These are phyloP conservation scores for Crotalaria pallida DNA, from an alignment of 306 rosid genomes.

Conservation along the genomic window DNA sequence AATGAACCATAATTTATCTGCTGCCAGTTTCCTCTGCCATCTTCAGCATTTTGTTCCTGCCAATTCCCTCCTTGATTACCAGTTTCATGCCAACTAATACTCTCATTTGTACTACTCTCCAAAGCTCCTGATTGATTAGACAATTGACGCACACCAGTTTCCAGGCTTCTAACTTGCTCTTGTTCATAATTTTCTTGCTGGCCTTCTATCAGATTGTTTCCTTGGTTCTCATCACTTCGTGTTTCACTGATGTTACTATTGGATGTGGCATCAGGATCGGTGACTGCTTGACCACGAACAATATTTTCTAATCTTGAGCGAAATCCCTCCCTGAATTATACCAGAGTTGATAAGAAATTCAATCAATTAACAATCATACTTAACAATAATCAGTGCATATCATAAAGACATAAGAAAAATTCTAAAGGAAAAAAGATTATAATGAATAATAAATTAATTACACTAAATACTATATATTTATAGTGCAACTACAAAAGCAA, in stretches of 20 bases:
- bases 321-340: conserved; percentile 77
- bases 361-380: conserved; percentile 17
- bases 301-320: conserved; percentile 84
- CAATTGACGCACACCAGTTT: conserved; percentile 40
- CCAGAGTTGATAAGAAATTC: conserved; percentile 20
- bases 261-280: conserved; percentile 59
- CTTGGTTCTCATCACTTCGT: conserved; percentile 49
- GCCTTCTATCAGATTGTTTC: conserved; percentile 42
- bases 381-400: conserved; percentile 2
- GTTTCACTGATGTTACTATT: conserved; percentile 54
- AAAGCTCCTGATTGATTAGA: conserved; percentile 49
- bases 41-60: conserved; percentile 65
- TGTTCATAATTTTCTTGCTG: conserved; percentile 55
- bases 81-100: conserved; percentile 63
- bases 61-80: conserved; percentile 49
- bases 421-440: not conserved
- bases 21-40: conserved; percentile 66
- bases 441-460: conserved; percentile 9
- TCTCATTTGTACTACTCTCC: conserved; percentile 51
- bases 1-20: conserved; percentile 51
- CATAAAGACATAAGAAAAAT: not conserved
- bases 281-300: conserved; percentile 79
- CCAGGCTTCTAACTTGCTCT: conserved; percentile 51
- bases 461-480: not conserved
- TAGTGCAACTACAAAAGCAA: not conserved